These are phyloP conservation scores for Mortierella antarctica DNA, from an alignment of 192 early-diverging fungal species.

Conservation along the genomic window DNA sequence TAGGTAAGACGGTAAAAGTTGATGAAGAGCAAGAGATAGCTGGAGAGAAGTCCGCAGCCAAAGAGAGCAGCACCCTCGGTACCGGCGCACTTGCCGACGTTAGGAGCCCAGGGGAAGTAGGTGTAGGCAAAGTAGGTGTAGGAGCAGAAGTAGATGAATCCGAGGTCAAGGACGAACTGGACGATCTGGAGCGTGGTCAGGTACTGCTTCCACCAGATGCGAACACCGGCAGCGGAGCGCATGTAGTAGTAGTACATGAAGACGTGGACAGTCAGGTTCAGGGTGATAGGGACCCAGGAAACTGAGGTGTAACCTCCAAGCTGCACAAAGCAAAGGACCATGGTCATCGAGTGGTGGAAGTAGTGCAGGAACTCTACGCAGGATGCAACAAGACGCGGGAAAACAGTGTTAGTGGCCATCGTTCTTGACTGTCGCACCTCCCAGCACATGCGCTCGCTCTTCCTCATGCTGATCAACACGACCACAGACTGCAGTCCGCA, in stretches of 20 bases:
- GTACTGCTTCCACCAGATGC: constrained; percentile 95
- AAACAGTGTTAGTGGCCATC: constrained; percentile 6
- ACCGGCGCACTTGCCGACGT: constrained; percentile 77
- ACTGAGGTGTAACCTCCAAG: constrained; percentile 79
- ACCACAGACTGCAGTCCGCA: no score
- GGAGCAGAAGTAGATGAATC: constrained; percentile 87
- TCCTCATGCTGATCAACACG: no score
- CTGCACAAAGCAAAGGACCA: constrained; percentile 87
- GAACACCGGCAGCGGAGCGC: constrained; percentile 78
- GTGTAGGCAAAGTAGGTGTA: constrained; percentile 83
- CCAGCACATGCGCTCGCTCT: no score
- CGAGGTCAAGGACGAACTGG: constrained; percentile 91
- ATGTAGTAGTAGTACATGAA: constrained; percentile 95
- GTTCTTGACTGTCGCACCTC: neutral
- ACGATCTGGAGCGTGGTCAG: constrained; percentile 90
- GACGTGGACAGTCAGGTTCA: constrained; percentile 91
- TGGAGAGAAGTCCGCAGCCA: constrained; percentile 81
- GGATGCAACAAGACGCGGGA: neutral
- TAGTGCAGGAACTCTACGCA: constrained; percentile 86
- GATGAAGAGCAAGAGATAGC: constrained; percentile 90
- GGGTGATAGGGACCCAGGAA: constrained; percentile 81
- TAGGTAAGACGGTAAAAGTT: constrained; percentile 92
- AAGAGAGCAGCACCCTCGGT: constrained; percentile 83
- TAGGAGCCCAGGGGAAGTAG: constrained; percentile 71
- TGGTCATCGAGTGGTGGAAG: constrained; percentile 93